Base-by-base conservation (phyloP, 1,284 basidiomycete genomes). In the Paramarasmius palmivorus region DNA sequence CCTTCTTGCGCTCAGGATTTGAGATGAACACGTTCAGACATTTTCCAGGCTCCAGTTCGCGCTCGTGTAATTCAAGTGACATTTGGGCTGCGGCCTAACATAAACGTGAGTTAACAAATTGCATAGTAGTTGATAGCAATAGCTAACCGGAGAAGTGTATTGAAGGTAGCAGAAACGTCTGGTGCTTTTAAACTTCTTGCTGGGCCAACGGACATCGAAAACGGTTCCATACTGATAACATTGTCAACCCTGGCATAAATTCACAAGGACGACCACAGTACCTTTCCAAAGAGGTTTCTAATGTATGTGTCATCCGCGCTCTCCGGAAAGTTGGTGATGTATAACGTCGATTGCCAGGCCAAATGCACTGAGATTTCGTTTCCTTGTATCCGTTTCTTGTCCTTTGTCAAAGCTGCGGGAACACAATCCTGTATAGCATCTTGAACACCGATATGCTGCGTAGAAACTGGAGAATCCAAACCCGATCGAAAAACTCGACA, bases 151-250 rank as follows among this genome's bases (percentile, higher is more conserved):
- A 20, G 85, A 86, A 1, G 88, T 88, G 67, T 83, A 98, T 60
- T 98, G 95, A 2, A 99, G 78, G 67, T 99, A 99, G 67, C 93
- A 96, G 71, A 99, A 99, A 12, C 97, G 81, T 23, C 97, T 78
- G 1, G 89, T 89, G 51, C 78, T 84, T 68, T 93, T 95, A 75
- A 93, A 96, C 66, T 96, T 95, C 67, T 95, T 95, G 72, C 94
- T 97, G 5, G 97, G 97, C 97, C 96, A 99, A 17, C 97, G 89
- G 12, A 95, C 91, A 59, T 97, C 94, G 56, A 99, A 92, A 49
- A 99, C 83, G 4, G 79, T 81, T 1, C 97, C 97, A 70, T 90
- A 95, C 88, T 95, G 50, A n/a, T 41, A 47, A 49, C 59, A 48
- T 41, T 26, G 59, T 49, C 36, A 6, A 61, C 44, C 48, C 9